phyloP scores from a whole-genome alignment of 2,329 filamentous ascomycete genomes.

The Blumeria graminis region DNA sequence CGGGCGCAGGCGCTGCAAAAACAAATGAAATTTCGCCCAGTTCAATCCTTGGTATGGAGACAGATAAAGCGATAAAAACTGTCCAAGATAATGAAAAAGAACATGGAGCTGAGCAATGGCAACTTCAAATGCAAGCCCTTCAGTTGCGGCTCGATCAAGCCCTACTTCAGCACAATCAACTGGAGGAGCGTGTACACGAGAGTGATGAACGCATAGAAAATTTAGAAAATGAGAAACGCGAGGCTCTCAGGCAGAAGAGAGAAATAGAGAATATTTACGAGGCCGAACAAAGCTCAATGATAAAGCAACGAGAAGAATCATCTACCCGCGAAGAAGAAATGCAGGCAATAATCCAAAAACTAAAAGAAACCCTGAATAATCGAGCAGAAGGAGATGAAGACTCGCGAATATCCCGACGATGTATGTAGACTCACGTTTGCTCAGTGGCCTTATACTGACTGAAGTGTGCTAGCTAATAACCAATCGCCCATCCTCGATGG shows the following conservation, averaged over 20 bases:
- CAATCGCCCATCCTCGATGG: conserved; percentile 46
- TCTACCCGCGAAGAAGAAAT: conserved; percentile 68
- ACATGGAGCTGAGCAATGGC: conserved; percentile 48
- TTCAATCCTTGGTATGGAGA: conserved; percentile 40
- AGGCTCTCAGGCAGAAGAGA: conserved; percentile 57
- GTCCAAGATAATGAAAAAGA: conserved; percentile 71
- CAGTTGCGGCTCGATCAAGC: conserved; percentile 73
- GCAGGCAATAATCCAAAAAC: conserved; percentile 65
- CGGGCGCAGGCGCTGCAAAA: conserved; percentile 16
- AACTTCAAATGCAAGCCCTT: conserved; percentile 65
- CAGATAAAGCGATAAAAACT: conserved; percentile 54
- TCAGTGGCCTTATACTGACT: conserved; percentile 4
- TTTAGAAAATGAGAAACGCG: conserved; percentile 64
- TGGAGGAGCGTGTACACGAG: conserved; percentile 77
- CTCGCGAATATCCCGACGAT: conserved; percentile 31
- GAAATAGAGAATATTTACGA: conserved; percentile 90
- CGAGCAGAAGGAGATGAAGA: conserved; percentile 32
- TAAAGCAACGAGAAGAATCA: conserved; percentile 82
- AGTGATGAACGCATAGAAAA: conserved; percentile 61
- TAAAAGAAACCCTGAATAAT: conserved; percentile 74
- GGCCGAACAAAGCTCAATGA: conserved; percentile 62
- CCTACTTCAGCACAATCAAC: conserved; percentile 53
- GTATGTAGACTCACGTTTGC: conserved; percentile 18
- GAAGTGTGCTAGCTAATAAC: conserved; percentile 17
- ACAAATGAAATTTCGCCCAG: conserved; percentile 11